Conservation (phyloP, 768 basidiomycete genomes). For the Favolaschia claudopus region DNA sequence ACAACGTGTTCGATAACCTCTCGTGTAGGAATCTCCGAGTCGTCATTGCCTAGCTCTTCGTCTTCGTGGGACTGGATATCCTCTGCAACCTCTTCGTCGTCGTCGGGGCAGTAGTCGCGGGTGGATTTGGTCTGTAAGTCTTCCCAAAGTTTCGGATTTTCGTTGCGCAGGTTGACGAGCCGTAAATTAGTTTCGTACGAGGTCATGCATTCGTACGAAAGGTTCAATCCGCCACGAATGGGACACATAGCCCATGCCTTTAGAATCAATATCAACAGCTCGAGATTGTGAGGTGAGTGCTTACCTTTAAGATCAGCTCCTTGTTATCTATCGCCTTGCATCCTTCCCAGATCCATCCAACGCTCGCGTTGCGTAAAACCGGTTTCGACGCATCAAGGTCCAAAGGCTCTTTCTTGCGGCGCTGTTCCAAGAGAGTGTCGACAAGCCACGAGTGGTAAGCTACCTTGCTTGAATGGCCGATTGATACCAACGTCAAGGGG, state of each 20-base stretch:
- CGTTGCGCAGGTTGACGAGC: background rate
- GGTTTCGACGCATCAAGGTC: constrained; percentile 23
- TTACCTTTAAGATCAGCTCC: constrained; percentile 28
- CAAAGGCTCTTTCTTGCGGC: background rate
- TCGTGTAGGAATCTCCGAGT: background rate
- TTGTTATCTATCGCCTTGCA: constrained; percentile 27
- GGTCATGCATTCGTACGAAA: constrained; percentile 20
- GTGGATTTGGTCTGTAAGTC: background rate
- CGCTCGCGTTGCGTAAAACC: constrained; percentile 19
- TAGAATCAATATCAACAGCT: no score
- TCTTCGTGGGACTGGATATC: background rate
- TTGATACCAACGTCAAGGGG: constrained; percentile 35
- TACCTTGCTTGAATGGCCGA: constrained; percentile 8
- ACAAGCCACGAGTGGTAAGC: background rate
- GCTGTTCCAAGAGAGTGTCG: background rate
- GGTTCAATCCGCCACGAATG: constrained; percentile 22
- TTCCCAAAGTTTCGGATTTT: background rate
- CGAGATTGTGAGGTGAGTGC: background rate
- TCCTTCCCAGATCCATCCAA: constrained; percentile 29
- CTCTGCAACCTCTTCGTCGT: background rate
- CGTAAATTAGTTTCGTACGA: background rate
- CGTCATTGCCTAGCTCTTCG: background rate
- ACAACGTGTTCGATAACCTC: background rate
- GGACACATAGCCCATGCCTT: constrained; percentile 25
- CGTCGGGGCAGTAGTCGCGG: background rate